Evolutionary conservation across 2,329 filamentous ascomycete species (phyloP).

Genomic region (Penicillium sp.): DNA sequence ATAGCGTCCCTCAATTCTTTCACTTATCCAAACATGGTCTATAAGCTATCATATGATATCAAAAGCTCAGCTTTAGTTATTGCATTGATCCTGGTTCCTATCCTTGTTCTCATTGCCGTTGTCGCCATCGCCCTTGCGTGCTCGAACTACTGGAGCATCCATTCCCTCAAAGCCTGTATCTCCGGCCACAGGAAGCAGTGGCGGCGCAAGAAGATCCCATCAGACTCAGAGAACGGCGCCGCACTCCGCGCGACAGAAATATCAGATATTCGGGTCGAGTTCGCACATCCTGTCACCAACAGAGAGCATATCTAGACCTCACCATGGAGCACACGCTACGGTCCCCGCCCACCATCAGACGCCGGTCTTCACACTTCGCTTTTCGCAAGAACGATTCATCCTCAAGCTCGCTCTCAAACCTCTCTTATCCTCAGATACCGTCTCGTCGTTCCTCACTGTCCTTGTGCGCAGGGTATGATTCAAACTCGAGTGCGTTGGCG

Average conservation of each 20-base stretch:
- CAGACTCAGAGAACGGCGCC: slow-evolving; percentile 33
- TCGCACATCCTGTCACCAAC: slow-evolving; percentile 22
- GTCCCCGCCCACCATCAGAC: slow-evolving; percentile 54
- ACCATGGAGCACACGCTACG: slow-evolving; percentile 35
- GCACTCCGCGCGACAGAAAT: slow-evolving; percentile 32
- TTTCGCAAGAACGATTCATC: slow-evolving; percentile 7
- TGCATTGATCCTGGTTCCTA: slow-evolving; percentile 50
- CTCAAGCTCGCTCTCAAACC: slow-evolving; percentile 7
- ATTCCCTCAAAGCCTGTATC: slow-evolving; percentile 24
- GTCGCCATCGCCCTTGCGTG: slow-evolving; percentile 42
- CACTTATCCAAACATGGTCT: slow-evolving; percentile 26
- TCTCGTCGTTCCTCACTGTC: slow-evolving; percentile 30
- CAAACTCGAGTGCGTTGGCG: slow-evolving; percentile 14
- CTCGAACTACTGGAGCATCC: slow-evolving; percentile 37
- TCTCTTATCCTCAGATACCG: slow-evolving; percentile 27
- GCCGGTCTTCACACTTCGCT: slow-evolving; percentile 1
- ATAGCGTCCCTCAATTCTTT: neutral
- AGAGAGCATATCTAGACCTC: slow-evolving; percentile 25
- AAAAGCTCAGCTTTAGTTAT: slow-evolving; percentile 44
- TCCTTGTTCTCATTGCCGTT: slow-evolving; percentile 44
- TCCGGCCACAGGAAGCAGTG: slow-evolving; percentile 24
- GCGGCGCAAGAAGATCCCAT: slow-evolving; percentile 30
- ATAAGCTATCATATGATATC: slow-evolving; percentile 29
- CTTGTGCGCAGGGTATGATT: slow-evolving; percentile 10
- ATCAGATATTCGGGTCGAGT: slow-evolving; percentile 29